Evolutionary conservation across 129 eudicot species (phyloP).

Genomic region (Centaurea solstitialis): DNA sequence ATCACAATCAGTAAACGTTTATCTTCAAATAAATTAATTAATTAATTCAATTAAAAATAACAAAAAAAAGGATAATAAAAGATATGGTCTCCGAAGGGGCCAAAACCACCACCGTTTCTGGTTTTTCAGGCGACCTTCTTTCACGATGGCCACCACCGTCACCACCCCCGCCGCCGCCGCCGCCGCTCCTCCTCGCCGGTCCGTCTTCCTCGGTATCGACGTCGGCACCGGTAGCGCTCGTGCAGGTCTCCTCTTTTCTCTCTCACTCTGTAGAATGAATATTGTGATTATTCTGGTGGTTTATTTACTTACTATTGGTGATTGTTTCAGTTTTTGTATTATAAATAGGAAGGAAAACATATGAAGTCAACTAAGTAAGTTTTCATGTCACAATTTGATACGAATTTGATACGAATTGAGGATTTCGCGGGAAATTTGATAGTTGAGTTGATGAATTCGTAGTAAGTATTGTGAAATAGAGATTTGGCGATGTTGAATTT

Average conservation of each 20-base stretch:
- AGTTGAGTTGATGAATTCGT: background rate
- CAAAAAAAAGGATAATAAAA: constrained; percentile 3
- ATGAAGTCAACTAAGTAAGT: constrained; percentile 20
- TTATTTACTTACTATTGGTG: constrained; percentile 2
- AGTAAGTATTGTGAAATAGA: background rate
- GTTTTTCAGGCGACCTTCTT: constrained; percentile 15
- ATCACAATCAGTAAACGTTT: background rate
- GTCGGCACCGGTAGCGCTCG: constrained; percentile 99
- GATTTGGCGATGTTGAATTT: constrained; percentile 2
- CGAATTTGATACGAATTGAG: constrained; percentile 1
- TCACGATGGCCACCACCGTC: constrained; percentile 43
- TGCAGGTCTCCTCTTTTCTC: constrained; percentile 59
- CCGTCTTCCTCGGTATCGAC: constrained; percentile 87
- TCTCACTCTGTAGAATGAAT: background rate
- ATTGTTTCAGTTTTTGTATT: constrained; percentile 3
- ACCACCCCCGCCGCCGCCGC: constrained; percentile 41
- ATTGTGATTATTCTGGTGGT: background rate
- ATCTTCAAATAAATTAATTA: background rate
- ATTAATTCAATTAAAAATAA: background rate
- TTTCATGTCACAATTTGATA: constrained; percentile 2
- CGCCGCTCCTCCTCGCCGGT: constrained; percentile 32
- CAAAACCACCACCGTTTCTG: constrained; percentile 26
- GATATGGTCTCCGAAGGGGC: constrained; percentile 33
- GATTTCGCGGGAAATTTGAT: background rate
- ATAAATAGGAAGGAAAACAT: background rate